Evolutionary conservation across 1,139 yeast genomes (phyloP).

Genomic region (Geotrichum histeridarum): DNA sequence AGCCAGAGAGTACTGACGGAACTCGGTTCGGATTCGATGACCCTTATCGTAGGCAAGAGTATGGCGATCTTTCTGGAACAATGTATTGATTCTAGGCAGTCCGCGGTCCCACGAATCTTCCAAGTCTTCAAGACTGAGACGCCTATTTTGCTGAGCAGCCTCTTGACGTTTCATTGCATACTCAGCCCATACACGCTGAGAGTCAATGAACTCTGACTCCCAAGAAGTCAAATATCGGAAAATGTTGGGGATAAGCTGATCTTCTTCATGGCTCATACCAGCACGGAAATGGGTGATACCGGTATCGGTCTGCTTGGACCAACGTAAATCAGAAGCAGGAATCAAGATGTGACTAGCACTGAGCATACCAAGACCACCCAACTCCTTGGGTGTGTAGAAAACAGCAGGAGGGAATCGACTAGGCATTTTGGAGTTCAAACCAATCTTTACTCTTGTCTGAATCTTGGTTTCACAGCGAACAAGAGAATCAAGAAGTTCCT

Average conservation of each 20-base stretch:
- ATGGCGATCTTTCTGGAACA: conserved; percentile 92
- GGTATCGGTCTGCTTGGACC: conserved; percentile 91
- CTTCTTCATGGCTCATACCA: conserved; percentile 80
- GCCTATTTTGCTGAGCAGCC: conserved; percentile 78
- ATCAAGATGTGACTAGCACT: conserved; percentile 94
- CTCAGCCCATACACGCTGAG: conserved; percentile 97
- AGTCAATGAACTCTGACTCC: conserved; percentile 93
- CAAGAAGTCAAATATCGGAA: conserved; percentile 90
- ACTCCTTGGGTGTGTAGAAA: conserved; percentile 92
- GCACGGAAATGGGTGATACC: conserved; percentile 93
- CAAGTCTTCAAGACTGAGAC: conserved; percentile 86
- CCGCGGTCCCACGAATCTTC: conserved; percentile 97
- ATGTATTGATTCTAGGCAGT: conserved; percentile 87
- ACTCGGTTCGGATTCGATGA: conserved; percentile 75
- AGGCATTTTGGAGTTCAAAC: conserved; percentile 97
- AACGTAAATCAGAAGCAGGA: conserved; percentile 85
- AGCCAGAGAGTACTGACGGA: conserved; percentile 65
- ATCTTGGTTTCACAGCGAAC: conserved; percentile 92
- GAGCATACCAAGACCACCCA: conserved; percentile 96
- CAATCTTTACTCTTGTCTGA: conserved; percentile 91
- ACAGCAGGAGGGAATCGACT: conserved; percentile 98
- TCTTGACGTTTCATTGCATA: conserved; percentile 86
- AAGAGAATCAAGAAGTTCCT: conserved; percentile 66
- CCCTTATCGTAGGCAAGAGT: conserved; percentile 95
- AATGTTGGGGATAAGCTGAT: conserved; percentile 82